Evolutionary conservation across 1,284 basidiomycete genomes (phyloP).

Genomic region (Coniferiporia weirii): DNA sequence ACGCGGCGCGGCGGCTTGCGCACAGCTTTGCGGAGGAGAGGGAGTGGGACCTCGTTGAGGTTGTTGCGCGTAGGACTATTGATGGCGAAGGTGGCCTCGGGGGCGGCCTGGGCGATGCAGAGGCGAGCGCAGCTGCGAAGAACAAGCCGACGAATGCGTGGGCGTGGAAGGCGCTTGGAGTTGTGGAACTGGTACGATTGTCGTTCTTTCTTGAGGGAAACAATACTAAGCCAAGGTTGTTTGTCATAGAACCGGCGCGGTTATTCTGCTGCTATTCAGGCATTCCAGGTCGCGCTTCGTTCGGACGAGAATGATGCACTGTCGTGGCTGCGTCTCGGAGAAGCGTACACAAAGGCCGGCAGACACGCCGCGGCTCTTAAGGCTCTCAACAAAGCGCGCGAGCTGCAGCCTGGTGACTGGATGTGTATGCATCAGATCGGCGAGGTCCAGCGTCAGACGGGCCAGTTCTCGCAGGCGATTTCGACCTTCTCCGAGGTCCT

Average conservation of each 20-base stretch:
- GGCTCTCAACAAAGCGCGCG: conserved; percentile 71
- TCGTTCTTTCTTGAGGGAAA: background rate
- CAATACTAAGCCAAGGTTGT: conserved; percentile 8
- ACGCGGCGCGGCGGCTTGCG: conserved; percentile 81
- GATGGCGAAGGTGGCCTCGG: conserved; percentile 85
- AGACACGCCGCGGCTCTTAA: conserved; percentile 89
- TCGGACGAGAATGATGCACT: conserved; percentile 73
- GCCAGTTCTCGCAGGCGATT: conserved; percentile 74
- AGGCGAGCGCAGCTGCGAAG: conserved; percentile 40
- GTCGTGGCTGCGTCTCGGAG: conserved; percentile 88
- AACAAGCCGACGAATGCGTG: conserved; percentile 83
- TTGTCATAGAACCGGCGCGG: conserved; percentile 65
- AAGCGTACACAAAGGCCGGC: conserved; percentile 86
- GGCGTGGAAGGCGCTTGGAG: conserved; percentile 98
- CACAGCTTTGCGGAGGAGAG: conserved; percentile 88
- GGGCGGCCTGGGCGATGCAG: conserved; percentile 48
- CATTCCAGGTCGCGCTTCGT: conserved; percentile 85
- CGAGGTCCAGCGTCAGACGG: conserved; percentile 80
- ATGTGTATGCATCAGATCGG: conserved; percentile 81
- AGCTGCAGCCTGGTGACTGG: conserved; percentile 76
- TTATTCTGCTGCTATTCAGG: conserved; percentile 75
- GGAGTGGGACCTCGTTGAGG: conserved; percentile 95
- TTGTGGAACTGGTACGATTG: conserved; percentile 79
- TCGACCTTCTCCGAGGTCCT: conserved; percentile 60
- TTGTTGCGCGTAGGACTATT: conserved; percentile 87